These are phyloP conservation scores for Tetracentron sinense DNA, from an alignment of 164 flowering plant species.

Conservation along the genomic window DNA sequence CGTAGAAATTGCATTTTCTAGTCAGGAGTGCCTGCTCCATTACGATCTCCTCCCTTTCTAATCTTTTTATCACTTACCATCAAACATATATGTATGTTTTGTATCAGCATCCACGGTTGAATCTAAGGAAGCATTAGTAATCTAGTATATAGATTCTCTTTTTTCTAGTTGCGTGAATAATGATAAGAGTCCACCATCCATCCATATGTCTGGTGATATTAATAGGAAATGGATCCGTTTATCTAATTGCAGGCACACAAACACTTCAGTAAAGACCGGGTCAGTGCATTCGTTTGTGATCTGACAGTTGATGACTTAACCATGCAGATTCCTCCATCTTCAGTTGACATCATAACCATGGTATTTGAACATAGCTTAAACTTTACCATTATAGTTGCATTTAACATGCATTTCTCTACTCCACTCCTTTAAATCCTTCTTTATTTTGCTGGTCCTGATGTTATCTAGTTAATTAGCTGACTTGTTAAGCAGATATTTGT, in stretches of 20 bases:
- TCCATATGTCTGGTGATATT: neutral
- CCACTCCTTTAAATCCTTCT: too few relatives aligned
- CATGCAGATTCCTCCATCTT: constrained; percentile 56
- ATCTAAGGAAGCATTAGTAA: too few relatives aligned
- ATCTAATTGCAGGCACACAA: constrained; percentile 60
- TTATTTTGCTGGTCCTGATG: constrained; percentile 6
- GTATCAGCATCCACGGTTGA: too few relatives aligned
- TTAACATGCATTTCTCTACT: neutral
- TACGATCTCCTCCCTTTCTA: too few relatives aligned
- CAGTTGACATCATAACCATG: constrained; percentile 92
- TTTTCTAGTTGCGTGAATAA: neutral
- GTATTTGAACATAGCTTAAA: constrained; percentile 35
- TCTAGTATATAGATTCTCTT: too few relatives aligned
- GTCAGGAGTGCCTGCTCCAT: too few relatives aligned
- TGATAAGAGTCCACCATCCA: neutral
- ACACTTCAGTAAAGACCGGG: constrained; percentile 53
- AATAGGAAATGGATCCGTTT: neutral
- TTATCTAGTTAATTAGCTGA: constrained; percentile 36
- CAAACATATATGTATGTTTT: too few relatives aligned
- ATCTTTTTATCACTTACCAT: too few relatives aligned
- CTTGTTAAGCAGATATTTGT: constrained; percentile 81
- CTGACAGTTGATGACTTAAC: constrained; percentile 69
- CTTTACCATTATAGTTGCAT: constrained; percentile 5
- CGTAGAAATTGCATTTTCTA: too few relatives aligned
- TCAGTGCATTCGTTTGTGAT: constrained; percentile 85